These are phyloP conservation scores for Hortaea werneckii DNA, from an alignment of 2,329 filamentous ascomycete species.

Conservation along the genomic window DNA sequence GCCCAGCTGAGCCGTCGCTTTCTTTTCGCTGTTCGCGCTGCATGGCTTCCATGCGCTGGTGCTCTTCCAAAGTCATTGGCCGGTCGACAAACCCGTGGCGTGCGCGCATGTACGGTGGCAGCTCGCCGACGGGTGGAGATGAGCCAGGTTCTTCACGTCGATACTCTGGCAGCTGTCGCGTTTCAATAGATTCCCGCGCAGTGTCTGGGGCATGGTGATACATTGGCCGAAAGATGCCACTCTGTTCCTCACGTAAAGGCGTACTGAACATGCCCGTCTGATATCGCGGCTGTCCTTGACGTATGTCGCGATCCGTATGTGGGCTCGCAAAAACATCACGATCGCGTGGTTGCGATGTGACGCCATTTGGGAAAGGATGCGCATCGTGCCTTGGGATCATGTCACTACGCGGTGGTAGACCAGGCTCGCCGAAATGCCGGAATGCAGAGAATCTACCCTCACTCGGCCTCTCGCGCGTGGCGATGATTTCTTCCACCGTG, in stretches of 20 bases:
- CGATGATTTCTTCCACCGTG: constrained; percentile 13
- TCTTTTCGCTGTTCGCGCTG: constrained; percentile 29
- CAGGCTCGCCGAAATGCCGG: constrained; percentile 17
- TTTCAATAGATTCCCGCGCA: constrained; percentile 22
- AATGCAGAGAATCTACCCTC: constrained; percentile 16
- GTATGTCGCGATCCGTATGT: constrained; percentile 17
- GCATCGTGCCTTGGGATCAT: constrained; percentile 14
- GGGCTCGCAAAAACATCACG: constrained; percentile 16
- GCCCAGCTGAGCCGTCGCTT: constrained; percentile 28
- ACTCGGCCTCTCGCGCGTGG: constrained; percentile 13
- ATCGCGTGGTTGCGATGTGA: constrained; percentile 19
- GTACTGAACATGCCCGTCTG: constrained; percentile 15
- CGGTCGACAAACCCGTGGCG: constrained; percentile 28
- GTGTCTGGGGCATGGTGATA: constrained; percentile 16
- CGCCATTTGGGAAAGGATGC: constrained; percentile 14
- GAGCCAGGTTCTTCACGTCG: constrained; percentile 19
- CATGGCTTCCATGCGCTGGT: constrained; percentile 42
- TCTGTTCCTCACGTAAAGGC: constrained; percentile 22
- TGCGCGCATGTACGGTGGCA: constrained; percentile 10
- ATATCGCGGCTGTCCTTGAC: constrained; percentile 12
- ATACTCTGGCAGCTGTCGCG: constrained; percentile 15
- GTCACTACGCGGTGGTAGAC: constrained; percentile 7
- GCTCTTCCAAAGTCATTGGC: constrained; percentile 24
- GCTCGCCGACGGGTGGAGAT: constrained; percentile 16
- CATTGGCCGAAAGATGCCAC: constrained; percentile 19